These are phyloP conservation scores for Moesziomyces antarcticus DNA, from an alignment of 1,284 basidiomycete genomes.

Conservation along the genomic window DNA sequence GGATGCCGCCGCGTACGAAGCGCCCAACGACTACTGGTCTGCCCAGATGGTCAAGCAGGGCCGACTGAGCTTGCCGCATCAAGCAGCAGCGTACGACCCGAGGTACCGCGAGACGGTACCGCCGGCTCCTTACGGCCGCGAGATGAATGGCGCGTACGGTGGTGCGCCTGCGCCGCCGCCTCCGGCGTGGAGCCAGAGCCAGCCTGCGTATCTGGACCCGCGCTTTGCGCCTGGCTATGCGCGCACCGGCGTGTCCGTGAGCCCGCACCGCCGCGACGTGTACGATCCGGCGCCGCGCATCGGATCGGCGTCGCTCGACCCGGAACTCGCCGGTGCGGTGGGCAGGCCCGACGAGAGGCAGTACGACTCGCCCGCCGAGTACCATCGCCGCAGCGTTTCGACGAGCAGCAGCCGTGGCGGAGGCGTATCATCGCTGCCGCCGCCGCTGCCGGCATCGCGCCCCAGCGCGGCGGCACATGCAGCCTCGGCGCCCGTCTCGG, in stretches of 20 bases:
- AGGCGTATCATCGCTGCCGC: constrained; percentile 14
- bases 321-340: constrained; percentile 25
- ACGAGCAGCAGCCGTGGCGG: constrained; percentile 43
- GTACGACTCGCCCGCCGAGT: constrained; percentile 18
- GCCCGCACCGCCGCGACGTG: constrained; percentile 24
- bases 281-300: constrained; percentile 28
- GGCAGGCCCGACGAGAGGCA: neutral
- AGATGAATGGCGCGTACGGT: constrained; percentile 11
- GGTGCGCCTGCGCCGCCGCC: constrained; percentile 18
- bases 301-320: constrained; percentile 29
- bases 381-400: constrained; percentile 40
- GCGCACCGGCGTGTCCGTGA: constrained; percentile 33
- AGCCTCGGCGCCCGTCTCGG: constrained; percentile 43
- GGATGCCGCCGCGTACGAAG: constrained; percentile 27
- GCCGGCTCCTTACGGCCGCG: constrained; percentile 33
- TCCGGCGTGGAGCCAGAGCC: constrained; percentile 24
- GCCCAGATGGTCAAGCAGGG: constrained; percentile 36
- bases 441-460: constrained; percentile 17
- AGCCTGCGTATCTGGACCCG: constrained; percentile 29
- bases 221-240: constrained; percentile 32
- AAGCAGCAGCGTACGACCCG: constrained; percentile 16
- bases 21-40: constrained; percentile 42
- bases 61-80: constrained; percentile 43
- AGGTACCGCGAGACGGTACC: constrained; percentile 42
- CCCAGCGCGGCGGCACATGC: constrained; percentile 12